phyloP scores from a whole-genome alignment of 805 yeast genomes.

The Brettanomyces naardenensis region DNA sequence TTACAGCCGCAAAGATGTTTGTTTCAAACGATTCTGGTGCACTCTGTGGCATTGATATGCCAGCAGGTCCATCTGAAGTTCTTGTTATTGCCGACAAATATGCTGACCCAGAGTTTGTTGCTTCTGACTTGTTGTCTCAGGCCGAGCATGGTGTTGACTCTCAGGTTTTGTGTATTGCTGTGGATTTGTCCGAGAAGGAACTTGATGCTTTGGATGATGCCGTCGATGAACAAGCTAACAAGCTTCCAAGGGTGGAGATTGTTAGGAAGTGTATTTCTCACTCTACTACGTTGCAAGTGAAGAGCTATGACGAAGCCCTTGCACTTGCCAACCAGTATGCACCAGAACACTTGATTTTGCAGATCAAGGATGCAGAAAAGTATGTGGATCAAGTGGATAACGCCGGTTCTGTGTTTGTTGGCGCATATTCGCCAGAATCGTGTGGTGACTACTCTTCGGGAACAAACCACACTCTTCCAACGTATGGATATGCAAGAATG shows the following conservation, averaged over 20 bases:
- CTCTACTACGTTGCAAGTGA: slow-evolving; percentile 72
- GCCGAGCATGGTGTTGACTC: slow-evolving; percentile 99
- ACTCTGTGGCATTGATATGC: slow-evolving; percentile 96
- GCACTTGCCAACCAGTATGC: slow-evolving; percentile 86
- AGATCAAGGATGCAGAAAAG: slow-evolving; percentile 68
- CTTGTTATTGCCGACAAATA: slow-evolving; percentile 84
- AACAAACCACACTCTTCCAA: slow-evolving; percentile 97
- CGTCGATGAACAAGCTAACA: slow-evolving; percentile 73
- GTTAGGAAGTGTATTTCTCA: slow-evolving; percentile 89
- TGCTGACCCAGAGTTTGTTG: slow-evolving; percentile 94
- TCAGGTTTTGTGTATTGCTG: slow-evolving; percentile 88
- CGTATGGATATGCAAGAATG: slow-evolving; percentile 96
- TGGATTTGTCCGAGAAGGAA: slow-evolving; percentile 53
- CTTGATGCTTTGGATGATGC: slow-evolving; percentile 71
- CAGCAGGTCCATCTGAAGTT: slow-evolving; percentile 99
- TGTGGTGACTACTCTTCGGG: slow-evolving; percentile 99
- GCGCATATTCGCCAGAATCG: slow-evolving; percentile 93
- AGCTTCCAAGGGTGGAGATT: slow-evolving; percentile 86
- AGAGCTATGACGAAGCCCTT: slow-evolving; percentile 71
- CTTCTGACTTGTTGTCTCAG: slow-evolving; percentile 92
- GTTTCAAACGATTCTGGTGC: slow-evolving; percentile 95
- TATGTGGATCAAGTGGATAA: slow-evolving; percentile 72
- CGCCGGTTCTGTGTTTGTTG: slow-evolving; percentile 97
- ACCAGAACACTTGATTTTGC: slow-evolving; percentile 95
- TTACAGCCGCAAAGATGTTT: slow-evolving; percentile 97